Conservation (phyloP, 2,329 filamentous ascomycete genomes). For the Hypomyces perniciosus region DNA sequence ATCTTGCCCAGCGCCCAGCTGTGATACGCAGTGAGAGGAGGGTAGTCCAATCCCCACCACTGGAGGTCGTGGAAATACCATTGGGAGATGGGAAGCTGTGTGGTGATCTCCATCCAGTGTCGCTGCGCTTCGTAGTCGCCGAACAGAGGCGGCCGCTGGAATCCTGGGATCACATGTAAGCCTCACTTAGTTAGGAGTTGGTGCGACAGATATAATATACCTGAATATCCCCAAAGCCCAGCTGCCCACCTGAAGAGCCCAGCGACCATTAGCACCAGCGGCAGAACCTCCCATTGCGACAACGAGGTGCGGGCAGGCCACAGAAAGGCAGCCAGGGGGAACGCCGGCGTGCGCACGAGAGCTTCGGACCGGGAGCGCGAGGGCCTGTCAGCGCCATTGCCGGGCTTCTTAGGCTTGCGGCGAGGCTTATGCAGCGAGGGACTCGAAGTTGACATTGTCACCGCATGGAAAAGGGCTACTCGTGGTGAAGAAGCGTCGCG, state of each 20-base stretch:
- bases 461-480: slow-evolving; percentile 12
- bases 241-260: slow-evolving; percentile 91
- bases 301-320: slow-evolving; percentile 80
- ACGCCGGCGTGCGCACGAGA: slow-evolving; percentile 59
- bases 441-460: slow-evolving; percentile 42
- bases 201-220: slow-evolving; percentile 35
- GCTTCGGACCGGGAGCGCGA: slow-evolving; percentile 31
- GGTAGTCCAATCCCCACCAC: slow-evolving; percentile 98
- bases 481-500: slow-evolving; percentile 10
- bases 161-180: slow-evolving; percentile 45
- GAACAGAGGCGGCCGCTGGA: slow-evolving; percentile 78
- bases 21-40: slow-evolving; percentile 94
- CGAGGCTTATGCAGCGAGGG: slow-evolving; percentile 54
- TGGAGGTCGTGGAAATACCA: slow-evolving; percentile 98
- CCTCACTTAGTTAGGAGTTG: neutral
- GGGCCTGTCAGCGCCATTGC: slow-evolving; percentile 33
- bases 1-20: slow-evolving; percentile 91
- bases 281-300: slow-evolving; percentile 89
- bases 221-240: slow-evolving; percentile 92
- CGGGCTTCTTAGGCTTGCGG: slow-evolving; percentile 50
- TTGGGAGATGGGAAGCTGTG: slow-evolving; percentile 78
- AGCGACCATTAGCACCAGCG: slow-evolving; percentile 80
- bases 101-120: slow-evolving; percentile 98
- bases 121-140: slow-evolving; percentile 97
- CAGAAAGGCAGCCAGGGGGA: slow-evolving; percentile 88